phyloP scores from a whole-genome alignment of 441 rosid species.

The Gossypium schwendimanii region DNA sequence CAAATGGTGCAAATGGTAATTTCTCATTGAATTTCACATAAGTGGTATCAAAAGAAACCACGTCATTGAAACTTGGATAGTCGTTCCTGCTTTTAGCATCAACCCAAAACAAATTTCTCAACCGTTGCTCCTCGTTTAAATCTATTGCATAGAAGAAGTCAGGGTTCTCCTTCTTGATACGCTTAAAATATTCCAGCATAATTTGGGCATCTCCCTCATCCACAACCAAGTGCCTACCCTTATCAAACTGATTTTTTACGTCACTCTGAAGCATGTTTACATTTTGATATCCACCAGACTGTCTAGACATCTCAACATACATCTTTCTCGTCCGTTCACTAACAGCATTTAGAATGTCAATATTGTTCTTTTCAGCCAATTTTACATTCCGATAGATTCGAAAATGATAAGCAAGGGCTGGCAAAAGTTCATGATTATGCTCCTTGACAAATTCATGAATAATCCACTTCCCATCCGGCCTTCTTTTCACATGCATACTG shows the following conservation, averaged over 20 bases:
- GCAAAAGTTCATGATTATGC: constrained; percentile 45
- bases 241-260: constrained; percentile 29
- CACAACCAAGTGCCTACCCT: constrained; percentile 27
- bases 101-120: constrained; percentile 40
- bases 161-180: constrained; percentile 38
- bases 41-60: constrained; percentile 40
- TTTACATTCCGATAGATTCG: constrained; percentile 53
- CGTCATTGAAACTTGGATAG: constrained; percentile 32
- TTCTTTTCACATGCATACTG: constrained; percentile 47
- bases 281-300: constrained; percentile 24
- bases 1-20: constrained; percentile 36
- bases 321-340: constrained; percentile 44
- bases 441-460: constrained; percentile 38
- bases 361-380: constrained; percentile 60
- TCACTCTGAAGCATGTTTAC: constrained; percentile 18
- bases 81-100: constrained; percentile 48
- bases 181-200: constrained; percentile 39
- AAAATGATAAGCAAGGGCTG: constrained; percentile 57
- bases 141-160: constrained; percentile 40
- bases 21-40: constrained; percentile 38
- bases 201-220: constrained; percentile 39
- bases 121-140: constrained; percentile 38
- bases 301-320: constrained; percentile 49
- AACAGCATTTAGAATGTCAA: constrained; percentile 55
- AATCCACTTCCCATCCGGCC: constrained; percentile 38